Percentiles rank a stretch among this genome's conserved stretches.
These are phyloP conservation scores for Penicillium sp. DNA, from an alignment of 2,329 filamentous ascomycete genomes.

Conservation along the genomic window DNA sequence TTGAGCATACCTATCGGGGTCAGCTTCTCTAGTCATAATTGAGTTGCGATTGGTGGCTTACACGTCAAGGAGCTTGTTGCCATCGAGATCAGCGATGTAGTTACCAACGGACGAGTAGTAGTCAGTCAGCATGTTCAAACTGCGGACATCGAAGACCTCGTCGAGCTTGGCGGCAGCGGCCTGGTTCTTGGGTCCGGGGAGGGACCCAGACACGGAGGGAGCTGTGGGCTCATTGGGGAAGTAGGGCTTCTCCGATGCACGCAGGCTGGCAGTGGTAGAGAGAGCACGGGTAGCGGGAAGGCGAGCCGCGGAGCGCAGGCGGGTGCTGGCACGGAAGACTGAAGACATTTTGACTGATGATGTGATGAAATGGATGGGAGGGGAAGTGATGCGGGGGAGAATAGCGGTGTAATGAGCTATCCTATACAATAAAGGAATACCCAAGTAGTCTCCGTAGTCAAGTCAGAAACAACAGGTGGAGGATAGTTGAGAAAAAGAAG, in stretches of 20 bases:
- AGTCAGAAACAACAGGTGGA: not conserved
- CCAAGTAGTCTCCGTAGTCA: not conserved
- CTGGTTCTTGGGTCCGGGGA: slow-evolving; percentile 73
- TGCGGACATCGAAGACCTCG: slow-evolving; percentile 79
- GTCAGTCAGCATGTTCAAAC: slow-evolving; percentile 76
- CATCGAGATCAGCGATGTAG: slow-evolving; percentile 58
- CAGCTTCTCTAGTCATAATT: not conserved
- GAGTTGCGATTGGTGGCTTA: slow-evolving; percentile 28
- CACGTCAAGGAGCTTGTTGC: slow-evolving; percentile 51
- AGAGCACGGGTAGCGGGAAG: slow-evolving; percentile 36
- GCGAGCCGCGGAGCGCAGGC: slow-evolving; percentile 34
- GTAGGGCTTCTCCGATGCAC: slow-evolving; percentile 47
- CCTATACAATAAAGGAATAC: not conserved
- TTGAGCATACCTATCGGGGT: slow-evolving; percentile 61
- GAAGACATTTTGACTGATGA: slow-evolving; percentile 34
- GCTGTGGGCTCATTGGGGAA: slow-evolving; percentile 57
- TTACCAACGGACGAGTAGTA: slow-evolving; percentile 74
- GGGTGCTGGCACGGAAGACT: slow-evolving; percentile 36
- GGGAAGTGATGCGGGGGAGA: slow-evolving; percentile 2
- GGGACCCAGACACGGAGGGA: slow-evolving; percentile 55
- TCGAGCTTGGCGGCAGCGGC: slow-evolving; percentile 66
- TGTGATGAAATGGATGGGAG: slow-evolving; percentile 3
- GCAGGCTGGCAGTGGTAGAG: slow-evolving; percentile 35
- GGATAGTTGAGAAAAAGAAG: not conserved
- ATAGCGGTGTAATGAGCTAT: slow-evolving; percentile 4